Evolutionary conservation across 2,329 filamentous ascomycete genomes (phyloP).

Genomic region (Colletotrichum euphorbiae): DNA sequence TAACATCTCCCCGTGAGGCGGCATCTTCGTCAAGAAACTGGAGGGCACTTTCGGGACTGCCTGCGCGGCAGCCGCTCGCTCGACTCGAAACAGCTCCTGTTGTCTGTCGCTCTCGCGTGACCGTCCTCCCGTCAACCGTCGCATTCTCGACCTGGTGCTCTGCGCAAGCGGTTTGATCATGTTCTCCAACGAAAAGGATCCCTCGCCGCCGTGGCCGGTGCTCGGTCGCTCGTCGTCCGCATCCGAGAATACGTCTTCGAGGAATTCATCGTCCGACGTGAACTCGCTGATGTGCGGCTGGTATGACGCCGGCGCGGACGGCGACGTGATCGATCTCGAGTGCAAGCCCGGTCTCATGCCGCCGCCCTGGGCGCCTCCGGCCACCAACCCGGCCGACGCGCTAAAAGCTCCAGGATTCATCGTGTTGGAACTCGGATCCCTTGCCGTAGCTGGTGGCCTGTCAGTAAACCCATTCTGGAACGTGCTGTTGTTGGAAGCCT

Average conservation of each 20-base stretch:
- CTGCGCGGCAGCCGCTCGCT: conserved; percentile 51
- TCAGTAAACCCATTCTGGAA: conserved; percentile 93
- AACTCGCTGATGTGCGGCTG: conserved; percentile 69
- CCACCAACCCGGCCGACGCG: conserved; percentile 49
- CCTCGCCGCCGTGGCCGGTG: conserved; percentile 54
- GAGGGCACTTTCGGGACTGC: conserved; percentile 56
- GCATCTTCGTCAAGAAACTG: conserved; percentile 48
- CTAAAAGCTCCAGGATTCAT: conserved; percentile 73
- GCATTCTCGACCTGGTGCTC: conserved; percentile 68
- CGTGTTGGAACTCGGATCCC: conserved; percentile 69
- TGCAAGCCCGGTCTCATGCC: conserved; percentile 75
- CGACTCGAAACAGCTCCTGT: conserved; percentile 50
- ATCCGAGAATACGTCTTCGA: conserved; percentile 83
- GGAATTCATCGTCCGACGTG: conserved; percentile 80
- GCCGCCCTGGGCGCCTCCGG: conserved; percentile 3
- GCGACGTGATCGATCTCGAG: conserved; percentile 86
- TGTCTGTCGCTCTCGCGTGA: conserved; percentile 53
- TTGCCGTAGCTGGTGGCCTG: conserved; percentile 69
- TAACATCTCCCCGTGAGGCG: conserved; percentile 52
- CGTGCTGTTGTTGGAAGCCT: conserved; percentile 81
- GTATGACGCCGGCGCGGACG: conserved; percentile 69
- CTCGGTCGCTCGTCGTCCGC: conserved; percentile 70
- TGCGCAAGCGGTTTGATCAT: conserved; percentile 71
- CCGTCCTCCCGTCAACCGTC: conserved; percentile 70
- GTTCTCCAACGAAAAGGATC: conserved; percentile 68